Percentiles rank a stretch among this genome's conserved stretches.
phyloP scores from a whole-genome alignment of 1,284 basidiomycete genomes.

The Ceratobasidium theobromae region DNA sequence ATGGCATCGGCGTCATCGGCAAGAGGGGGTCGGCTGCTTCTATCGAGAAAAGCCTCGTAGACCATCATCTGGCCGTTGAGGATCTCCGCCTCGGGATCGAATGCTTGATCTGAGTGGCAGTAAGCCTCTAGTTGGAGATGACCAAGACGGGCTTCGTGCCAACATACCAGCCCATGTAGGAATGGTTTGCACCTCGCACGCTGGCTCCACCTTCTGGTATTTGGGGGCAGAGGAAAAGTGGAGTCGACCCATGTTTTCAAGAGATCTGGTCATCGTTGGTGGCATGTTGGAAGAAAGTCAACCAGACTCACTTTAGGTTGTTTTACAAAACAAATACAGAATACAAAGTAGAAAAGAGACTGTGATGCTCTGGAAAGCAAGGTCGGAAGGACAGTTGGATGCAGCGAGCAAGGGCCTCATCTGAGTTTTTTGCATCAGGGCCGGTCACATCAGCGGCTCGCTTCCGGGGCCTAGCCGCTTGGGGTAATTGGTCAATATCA shows the following conservation, averaged over 20 bases:
- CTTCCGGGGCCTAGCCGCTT: neutral
- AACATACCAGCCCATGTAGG: constrained; percentile 26
- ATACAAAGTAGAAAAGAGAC: constrained; percentile 9
- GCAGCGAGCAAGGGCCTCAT: neutral
- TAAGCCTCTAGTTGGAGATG: constrained; percentile 17
- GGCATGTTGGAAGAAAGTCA: neutral
- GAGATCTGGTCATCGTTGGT: constrained; percentile 1
- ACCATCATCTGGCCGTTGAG: constrained; percentile 17
- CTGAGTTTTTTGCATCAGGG: constrained; percentile 26
- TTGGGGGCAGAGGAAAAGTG: constrained; percentile 24
- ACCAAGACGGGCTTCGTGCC: neutral
- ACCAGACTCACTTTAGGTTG: neutral
- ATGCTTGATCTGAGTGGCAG: constrained; percentile 22
- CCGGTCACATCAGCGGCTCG: constrained; percentile 2
- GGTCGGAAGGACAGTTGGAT: constrained; percentile 5
- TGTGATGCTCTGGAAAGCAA: neutral
- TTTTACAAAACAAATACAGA: constrained; percentile 21
- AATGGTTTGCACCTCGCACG: constrained; percentile 12
- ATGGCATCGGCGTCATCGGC: constrained; percentile 20
- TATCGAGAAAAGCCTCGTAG: constrained; percentile 24
- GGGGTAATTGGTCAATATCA: neutral
- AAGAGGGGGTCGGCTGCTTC: neutral
- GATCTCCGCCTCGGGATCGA: constrained; percentile 20
- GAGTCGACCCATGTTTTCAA: constrained; percentile 21
- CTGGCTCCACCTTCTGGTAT: constrained; percentile 19